Evolutionary conservation across 2,329 filamentous ascomycete genomes (phyloP), one percentile per base, ranked within the genome.

Genomic region (Rutstroemia sp.): DNA sequence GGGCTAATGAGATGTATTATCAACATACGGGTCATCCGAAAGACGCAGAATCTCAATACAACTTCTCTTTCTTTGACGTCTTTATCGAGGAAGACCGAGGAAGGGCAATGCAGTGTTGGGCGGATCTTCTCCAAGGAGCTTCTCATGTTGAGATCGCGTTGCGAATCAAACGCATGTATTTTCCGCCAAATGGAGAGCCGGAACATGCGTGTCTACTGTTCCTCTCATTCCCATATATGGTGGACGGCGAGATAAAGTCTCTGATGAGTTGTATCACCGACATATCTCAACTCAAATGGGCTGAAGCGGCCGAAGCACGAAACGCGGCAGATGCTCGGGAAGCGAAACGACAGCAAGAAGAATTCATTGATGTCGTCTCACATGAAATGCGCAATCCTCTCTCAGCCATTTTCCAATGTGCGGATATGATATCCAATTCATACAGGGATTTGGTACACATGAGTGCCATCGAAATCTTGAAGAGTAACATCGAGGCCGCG

Each of bases 291-390:
- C 59, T 67, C 14, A 67, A 63, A 49, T 67, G 65, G 66, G 64
- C 63, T 1, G 61, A 66, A 51, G 55, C 57, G 21, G 58, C 59
- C 1, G 64, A 69, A 49, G 65, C 75, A 72, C 57, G 80, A 75
- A 67, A 77, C 78, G 64, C 66, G 5, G 50, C 54, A 52, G 78
- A 83, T 56, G 80, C 80, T 1, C 76, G 82, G 27, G 79, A 81
- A 65, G 80, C 79, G 21, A 82, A 80, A 64, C 74, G 84, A 3
- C 86, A 88, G 66, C 88, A 92, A 67, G 87, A 92, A 64, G 87
- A 88, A 61, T 92, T 91, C 63, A 89, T 92, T 65, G 88, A 90
- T 69, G 88, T 89, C 72, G 80, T 80, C 1, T 82, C 81, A 16
- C 85, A 88, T 65, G 85, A 88, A 66, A 84, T 88, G 78, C 78